A percentile compares a stretch with the other conserved stretches of the same genome.
These are phyloP conservation scores for Suillus bovinus DNA, from an alignment of 768 basidiomycete genomes.

Conservation along the genomic window DNA sequence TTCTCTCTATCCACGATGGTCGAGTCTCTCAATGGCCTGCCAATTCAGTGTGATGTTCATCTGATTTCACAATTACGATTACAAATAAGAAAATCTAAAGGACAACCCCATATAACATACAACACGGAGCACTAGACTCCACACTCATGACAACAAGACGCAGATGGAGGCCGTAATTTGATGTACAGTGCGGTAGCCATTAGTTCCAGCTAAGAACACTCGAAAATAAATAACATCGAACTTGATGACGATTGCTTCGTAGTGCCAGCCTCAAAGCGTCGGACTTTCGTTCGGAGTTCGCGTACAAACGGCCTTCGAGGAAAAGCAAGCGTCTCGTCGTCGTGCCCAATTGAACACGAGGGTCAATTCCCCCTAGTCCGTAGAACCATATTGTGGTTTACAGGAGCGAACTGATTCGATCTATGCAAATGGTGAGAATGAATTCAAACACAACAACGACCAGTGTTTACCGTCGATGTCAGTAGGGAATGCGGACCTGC, in stretches of 20 bases:
- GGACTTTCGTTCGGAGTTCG: slow-evolving; percentile 10
- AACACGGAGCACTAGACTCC: too few relatives aligned
- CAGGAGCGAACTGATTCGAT: slow-evolving; percentile 32
- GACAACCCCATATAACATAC: too few relatives aligned
- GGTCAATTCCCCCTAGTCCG: slow-evolving; percentile 25
- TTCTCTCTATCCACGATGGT: too few relatives aligned
- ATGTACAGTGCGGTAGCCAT: too few relatives aligned
- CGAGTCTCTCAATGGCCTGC: too few relatives aligned
- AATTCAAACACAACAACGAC: not conserved
- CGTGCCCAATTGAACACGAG: slow-evolving; percentile 32
- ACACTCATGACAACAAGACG: too few relatives aligned
- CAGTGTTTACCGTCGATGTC: slow-evolving; percentile 28
- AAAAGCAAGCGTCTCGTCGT: not conserved
- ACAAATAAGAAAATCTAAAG: too few relatives aligned
- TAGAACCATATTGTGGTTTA: slow-evolving; percentile 31
- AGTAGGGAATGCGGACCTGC: slow-evolving; percentile 24
- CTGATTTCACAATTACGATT: too few relatives aligned
- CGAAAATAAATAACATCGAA: not conserved
- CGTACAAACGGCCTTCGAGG: slow-evolving; percentile 15
- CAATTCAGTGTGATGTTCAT: too few relatives aligned
- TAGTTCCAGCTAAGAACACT: not conserved
- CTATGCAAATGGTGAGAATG: slow-evolving; percentile 17
- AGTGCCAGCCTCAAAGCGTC: slow-evolving; percentile 39
- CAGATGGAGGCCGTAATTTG: too few relatives aligned
- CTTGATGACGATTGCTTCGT: slow-evolving; percentile 21